Base-by-base conservation (phyloP, 352 stramenopile genomes). In the Phytophthora gonapodyides region DNA sequence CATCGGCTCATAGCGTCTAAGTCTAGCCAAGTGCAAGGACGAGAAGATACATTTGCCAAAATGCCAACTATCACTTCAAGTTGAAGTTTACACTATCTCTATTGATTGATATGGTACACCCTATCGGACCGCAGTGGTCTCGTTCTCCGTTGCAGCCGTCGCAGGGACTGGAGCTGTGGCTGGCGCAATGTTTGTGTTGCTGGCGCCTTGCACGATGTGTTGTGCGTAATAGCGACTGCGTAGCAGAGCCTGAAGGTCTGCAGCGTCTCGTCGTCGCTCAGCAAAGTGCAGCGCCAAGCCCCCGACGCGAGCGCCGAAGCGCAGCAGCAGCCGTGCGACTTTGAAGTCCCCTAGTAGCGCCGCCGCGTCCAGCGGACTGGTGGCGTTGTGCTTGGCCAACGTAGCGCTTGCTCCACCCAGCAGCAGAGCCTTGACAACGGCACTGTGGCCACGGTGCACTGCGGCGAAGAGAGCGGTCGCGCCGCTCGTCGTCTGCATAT, bases 381-480 rank as follows among this genome's bases (percentile, higher is more conserved):
- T 92, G 19, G 84, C 84, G 42, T 93, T 93, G 67, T 82, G 50
- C 52, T 93, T 95, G 3, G 86, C 36, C 7, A 89, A 21, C 10
- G 79, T 73, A 27, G 71, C 64, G 52, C 73, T 82, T 1, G 82
- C 86, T 7, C 82, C 81, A 10, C 75, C 71, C 7, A 70, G 44
- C 4, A 93, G 76, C 52, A 95, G 71, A 38, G 63, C 58, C n/a
- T 64, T 73, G 13, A 91, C 80, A 10, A 91, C 75, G 4, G 63
- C 31, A n/a, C 43, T 62, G 55, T 89, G 81, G 8, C 81, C 78
- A 24, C 88, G 87, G 38, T 93, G 82, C 56, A 85, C 83, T n/a
- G 86, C 84, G 4, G 86, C 82, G 35, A 95, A 93, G 8, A 95
- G 58, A 35, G 86, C 67, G 7, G 77, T 91, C 27, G 86, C 88